Conservation (phyloP, 495 filamentous ascomycete genomes). For the Aspergillus baeticus region DNA sequence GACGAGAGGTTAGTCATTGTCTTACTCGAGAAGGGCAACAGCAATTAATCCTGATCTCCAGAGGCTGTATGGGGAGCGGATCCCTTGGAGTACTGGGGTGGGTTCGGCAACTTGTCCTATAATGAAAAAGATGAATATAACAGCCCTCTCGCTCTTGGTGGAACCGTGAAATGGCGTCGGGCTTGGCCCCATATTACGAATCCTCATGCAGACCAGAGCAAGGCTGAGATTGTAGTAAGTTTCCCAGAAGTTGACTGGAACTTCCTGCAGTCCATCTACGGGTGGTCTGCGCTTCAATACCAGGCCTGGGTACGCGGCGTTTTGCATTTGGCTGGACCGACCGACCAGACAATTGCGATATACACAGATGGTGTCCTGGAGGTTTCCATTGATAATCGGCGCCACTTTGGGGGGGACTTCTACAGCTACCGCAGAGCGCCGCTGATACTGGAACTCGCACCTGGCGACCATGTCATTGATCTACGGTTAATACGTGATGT, state of each 20-base stretch:
- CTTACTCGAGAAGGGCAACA: not conserved
- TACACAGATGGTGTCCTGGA: constrained; percentile 48
- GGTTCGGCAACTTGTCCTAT: constrained; percentile 45
- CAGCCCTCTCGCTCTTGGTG: constrained; percentile 51
- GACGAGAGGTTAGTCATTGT: constrained; percentile 48
- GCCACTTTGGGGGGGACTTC: constrained; percentile 58
- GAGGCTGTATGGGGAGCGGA: constrained; percentile 62
- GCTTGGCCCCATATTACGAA: constrained; percentile 25
- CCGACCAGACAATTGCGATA: constrained; percentile 33
- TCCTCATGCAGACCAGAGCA: constrained; percentile 15
- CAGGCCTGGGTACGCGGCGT: constrained; percentile 57
- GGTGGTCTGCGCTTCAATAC: constrained; percentile 60
- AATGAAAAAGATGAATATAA: constrained; percentile 36
- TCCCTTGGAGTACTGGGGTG: constrained; percentile 52
- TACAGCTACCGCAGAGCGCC: constrained; percentile 52
- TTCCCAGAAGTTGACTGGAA: constrained; percentile 53
- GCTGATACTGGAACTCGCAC: constrained; percentile 43
- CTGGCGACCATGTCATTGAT: constrained; percentile 52
- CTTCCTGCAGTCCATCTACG: constrained; percentile 53
- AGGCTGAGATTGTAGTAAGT: constrained; percentile 36
- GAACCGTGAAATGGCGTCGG: constrained; percentile 45
- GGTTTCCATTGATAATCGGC: constrained; percentile 48
- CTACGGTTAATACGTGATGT: constrained; percentile 55
- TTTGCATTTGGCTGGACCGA: constrained; percentile 32
- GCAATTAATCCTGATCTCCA: constrained; percentile 16